A percentile compares a stretch with the other conserved stretches of the same genome.
Conservation (phyloP, 208 protist genomes). For the Vickermania ingenoplastis region DNA sequence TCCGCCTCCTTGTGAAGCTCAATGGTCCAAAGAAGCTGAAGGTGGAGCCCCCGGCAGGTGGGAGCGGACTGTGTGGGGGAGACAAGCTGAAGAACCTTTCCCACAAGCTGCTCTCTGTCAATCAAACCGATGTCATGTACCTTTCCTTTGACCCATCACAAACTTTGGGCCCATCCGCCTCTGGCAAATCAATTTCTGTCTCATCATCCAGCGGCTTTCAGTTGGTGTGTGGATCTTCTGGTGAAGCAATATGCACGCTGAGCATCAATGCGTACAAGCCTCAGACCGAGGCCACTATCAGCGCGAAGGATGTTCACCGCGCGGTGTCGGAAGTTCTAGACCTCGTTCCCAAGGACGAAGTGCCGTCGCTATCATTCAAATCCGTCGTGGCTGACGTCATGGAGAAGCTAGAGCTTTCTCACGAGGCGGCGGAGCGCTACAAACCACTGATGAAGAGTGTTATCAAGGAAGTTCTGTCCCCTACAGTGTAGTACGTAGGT, state of each 20-base stretch:
- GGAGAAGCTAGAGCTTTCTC: conserved; percentile 15
- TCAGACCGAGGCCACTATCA: conserved; percentile 24
- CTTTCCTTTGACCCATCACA: not conserved
- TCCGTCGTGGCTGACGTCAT: conserved; percentile 22
- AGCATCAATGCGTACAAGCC: conserved; percentile 45
- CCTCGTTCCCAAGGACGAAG: conserved; percentile 1
- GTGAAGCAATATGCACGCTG: conserved; percentile 22
- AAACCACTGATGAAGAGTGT: not conserved
- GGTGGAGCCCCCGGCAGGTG: conserved; percentile 3
- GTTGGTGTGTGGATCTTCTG: conserved; percentile 5
- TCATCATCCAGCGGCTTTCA: conserved; percentile 26
- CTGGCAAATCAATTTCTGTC: conserved; percentile 53
- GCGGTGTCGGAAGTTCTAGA: not conserved
- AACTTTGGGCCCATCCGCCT: not conserved
- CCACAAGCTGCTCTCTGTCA: not conserved
- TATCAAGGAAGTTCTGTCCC: not conserved
- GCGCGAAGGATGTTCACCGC: conserved; percentile 15
- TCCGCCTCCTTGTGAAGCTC: conserved; percentile 11
- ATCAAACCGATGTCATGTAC: not conserved
- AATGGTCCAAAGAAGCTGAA: conserved; percentile 18
- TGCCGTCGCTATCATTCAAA: conserved; percentile 38
- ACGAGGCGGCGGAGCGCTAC: not conserved
- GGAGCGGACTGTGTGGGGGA: not conserved
- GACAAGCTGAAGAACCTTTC: not conserved
- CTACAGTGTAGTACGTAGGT: too few species aligned